These are phyloP conservation scores for Mangifera indica DNA, from an alignment of 345 rosid genomes.

Conservation along the genomic window DNA sequence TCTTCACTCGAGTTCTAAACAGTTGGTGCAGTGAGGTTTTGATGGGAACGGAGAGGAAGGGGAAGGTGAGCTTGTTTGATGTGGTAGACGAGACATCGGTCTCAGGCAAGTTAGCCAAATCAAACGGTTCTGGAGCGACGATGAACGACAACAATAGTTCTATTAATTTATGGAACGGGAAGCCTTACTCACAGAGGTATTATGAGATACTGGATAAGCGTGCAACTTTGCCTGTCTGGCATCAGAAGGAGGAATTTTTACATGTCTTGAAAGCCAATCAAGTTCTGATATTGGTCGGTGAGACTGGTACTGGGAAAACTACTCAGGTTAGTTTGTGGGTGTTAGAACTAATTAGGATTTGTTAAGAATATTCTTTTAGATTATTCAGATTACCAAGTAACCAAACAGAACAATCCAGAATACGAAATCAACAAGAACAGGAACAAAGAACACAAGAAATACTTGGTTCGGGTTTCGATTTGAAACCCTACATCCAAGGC, in stretches of 20 bases:
- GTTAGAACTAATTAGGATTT: no score
- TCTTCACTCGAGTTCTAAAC: background rate
- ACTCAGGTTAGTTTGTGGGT: slow-evolving; percentile 61
- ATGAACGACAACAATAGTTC: slow-evolving; percentile 32
- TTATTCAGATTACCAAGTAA: no score
- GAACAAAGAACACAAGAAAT: no score
- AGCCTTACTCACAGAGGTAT: slow-evolving; percentile 68
- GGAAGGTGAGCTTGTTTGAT: slow-evolving; percentile 92
- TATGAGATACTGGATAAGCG: slow-evolving; percentile 85
- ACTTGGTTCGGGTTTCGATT: no score
- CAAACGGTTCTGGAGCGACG: slow-evolving; percentile 39
- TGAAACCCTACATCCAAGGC: no score
- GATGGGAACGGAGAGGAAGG: slow-evolving; percentile 89
- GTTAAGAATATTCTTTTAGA: no score
- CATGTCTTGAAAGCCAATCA: slow-evolving; percentile 54
- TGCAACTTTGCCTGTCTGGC: slow-evolving; percentile 86
- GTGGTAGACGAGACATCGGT: slow-evolving; percentile 73
- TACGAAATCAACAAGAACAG: no score
- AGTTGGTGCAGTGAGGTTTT: background rate
- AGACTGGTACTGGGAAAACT: slow-evolving; percentile 96
- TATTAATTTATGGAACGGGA: slow-evolving; percentile 79
- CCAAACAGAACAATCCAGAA: no score
- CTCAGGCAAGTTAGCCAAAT: slow-evolving; percentile 40
- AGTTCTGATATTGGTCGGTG: slow-evolving; percentile 82
- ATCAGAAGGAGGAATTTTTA: slow-evolving; percentile 84